Evolutionary conservation across 1,284 basidiomycete genomes (phyloP).

Genomic region (Meira nashicola): DNA sequence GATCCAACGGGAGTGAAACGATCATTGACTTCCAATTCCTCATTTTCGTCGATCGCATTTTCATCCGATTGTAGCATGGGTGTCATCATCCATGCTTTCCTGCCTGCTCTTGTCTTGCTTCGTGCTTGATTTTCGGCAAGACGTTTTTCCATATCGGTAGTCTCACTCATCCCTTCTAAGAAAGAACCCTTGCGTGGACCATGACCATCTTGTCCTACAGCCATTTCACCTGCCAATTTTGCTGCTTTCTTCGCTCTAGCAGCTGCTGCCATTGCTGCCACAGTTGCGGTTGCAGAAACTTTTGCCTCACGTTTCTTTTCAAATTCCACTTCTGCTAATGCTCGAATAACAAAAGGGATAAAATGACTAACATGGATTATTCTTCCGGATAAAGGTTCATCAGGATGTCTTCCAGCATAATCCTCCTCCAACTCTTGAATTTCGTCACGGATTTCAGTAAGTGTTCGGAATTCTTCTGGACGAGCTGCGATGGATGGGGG

Average conservation of each 20-base stretch:
- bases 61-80: conserved; percentile 23
- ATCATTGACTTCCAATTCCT: conserved; percentile 19
- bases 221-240: conserved; percentile 26
- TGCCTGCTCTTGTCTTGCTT: conserved; percentile 30
- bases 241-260: conserved; percentile 43
- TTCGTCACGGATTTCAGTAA: conserved; percentile 32
- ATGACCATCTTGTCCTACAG: conserved; percentile 20
- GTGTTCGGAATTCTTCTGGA: conserved; percentile 34
- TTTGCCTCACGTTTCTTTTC: conserved; percentile 37
- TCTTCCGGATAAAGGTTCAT: conserved; percentile 40
- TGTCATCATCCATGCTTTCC: conserved; percentile 47
- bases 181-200: conserved; percentile 25
- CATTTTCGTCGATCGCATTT: conserved; percentile 28
- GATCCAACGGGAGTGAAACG: conserved; percentile 43
- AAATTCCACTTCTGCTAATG: conserved; percentile 41
- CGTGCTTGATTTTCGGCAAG: conserved; percentile 47
- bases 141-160: conserved; percentile 36
- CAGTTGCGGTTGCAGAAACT: conserved; percentile 38
- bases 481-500: conserved; percentile 13
- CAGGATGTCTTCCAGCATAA: conserved; percentile 40
- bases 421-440: conserved; percentile 43
- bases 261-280: conserved; percentile 43
- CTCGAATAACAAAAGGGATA: conserved; percentile 48
- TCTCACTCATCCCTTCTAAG: conserved; percentile 28
- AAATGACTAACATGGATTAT: conserved; percentile 51